Base-by-base conservation (phyloP, 2,329 filamentous ascomycete genomes). In the Aspergillus tanneri region DNA sequence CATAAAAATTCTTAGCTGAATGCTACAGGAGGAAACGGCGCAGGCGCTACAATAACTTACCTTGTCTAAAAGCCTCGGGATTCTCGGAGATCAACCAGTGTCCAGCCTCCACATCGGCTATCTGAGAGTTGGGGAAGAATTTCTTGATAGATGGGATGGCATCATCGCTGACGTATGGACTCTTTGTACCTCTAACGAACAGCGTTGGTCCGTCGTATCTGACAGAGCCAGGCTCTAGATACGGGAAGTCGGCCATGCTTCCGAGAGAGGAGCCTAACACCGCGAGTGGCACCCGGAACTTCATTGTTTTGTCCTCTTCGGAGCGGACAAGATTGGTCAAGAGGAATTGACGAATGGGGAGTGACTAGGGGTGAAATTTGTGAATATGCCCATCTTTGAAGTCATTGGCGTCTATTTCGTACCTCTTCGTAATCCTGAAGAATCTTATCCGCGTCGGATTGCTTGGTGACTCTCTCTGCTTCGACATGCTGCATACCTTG, bases 201-300 rank as follows among this genome's bases (percentile, higher is more conserved):
- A 97, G 75, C 11, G 90, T 85, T 1, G 85, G 88, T 53, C 90
- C 90, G 58, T 83, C 77, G 63, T 88, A 97, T 21, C 84, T 78
- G 25, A 75, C 72, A 54, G 78, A 70, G n/a, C 81, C 77, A 0
- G 90, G 85, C 59, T 90, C 78, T 56, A 81, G 86, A 73, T 85
- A 96, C 0, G 93, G 92, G 62, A 99, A 99, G 59, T 95, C 89
- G 1, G 88, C 90, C 74, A 97, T 82, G 55, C 88, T 77, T 57
- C 84, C 80, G 32, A 99, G 74, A 0, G 84, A 77, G 39, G 78
- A 76, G 3, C 78, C 84, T 0, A 99, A 74, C 3, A 82, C 84
- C 38, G 80, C 77, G 9, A 99, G 73, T 0, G 93, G 92, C 3
- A 97, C 83, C 22, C 88, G 82, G 72, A 93, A 96, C 59, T 81